phyloP scores from a whole-genome alignment of 257 asterid genomes.

The Asclepias syriaca region DNA sequence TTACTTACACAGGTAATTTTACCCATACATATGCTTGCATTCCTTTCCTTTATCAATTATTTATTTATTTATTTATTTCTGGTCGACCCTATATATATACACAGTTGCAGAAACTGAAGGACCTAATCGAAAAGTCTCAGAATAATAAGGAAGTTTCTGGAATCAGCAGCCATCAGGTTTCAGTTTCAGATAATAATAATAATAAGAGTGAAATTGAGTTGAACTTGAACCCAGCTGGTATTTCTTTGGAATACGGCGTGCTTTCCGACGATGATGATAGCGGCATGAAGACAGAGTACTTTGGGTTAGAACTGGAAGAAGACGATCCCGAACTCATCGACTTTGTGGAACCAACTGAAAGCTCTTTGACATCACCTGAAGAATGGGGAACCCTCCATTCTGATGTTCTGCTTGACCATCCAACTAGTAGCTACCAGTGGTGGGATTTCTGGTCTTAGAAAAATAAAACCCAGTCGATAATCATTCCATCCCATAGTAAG shows the following conservation, averaged over 20 bases:
- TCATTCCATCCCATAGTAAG: background rate
- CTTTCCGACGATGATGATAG: conserved; percentile 20
- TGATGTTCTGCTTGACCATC: conserved; percentile 26
- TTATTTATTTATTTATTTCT: background rate
- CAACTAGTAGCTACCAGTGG: conserved; percentile 29
- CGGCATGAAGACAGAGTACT: conserved; percentile 19
- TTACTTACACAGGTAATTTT: conserved; percentile 33
- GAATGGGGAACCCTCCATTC: conserved; percentile 43
- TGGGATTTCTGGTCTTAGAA: conserved; percentile 48
- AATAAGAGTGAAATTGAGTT: conserved; percentile 9
- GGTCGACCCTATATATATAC: background rate
- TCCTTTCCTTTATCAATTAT: background rate
- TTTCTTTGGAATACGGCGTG: conserved; percentile 8
- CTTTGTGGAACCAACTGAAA: conserved; percentile 25
- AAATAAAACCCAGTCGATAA: background rate
- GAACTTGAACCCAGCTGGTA: conserved; percentile 11
- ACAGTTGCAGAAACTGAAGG: conserved; percentile 41
- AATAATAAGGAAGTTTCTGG: conserved; percentile 13
- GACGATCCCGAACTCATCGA: conserved; percentile 22
- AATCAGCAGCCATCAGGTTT: conserved; percentile 13
- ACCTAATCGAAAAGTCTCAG: conserved; percentile 17
- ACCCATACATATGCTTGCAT: no score
- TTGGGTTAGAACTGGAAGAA: conserved; percentile 18
- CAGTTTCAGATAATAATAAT: conserved; percentile 7
- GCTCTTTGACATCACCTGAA: conserved; percentile 30